These are phyloP conservation scores for Leccinum ochraceum DNA, from an alignment of 768 basidiomycete species.

Conservation along the genomic window DNA sequence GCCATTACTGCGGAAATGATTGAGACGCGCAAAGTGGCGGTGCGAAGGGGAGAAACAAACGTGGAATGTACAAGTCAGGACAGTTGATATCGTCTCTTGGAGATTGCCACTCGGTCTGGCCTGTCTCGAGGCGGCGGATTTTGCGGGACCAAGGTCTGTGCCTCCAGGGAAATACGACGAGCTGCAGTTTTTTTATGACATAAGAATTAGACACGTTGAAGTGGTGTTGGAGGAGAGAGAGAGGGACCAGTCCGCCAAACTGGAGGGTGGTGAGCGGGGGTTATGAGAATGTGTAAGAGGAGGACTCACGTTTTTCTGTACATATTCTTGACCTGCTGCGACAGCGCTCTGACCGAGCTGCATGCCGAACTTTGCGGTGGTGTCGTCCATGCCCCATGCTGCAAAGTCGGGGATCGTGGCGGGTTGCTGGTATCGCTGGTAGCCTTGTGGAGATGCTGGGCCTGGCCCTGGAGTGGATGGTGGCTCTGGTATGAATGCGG, in stretches of 20 bases:
- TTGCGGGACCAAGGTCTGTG: constrained; percentile 87
- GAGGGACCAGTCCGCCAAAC: constrained; percentile 81
- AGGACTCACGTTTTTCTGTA: constrained; percentile 83
- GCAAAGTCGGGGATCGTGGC: constrained; percentile 47
- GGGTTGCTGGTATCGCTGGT: constrained; percentile 39
- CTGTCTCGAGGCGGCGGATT: constrained; percentile 60
- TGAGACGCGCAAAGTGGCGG: constrained; percentile 6
- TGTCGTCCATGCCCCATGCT: constrained; percentile 87
- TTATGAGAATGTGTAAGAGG: not conserved
- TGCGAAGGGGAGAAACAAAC: constrained; percentile 40
- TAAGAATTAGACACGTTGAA: constrained; percentile 98
- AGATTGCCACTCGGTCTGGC: constrained; percentile 73
- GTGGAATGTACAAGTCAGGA: constrained; percentile 95
- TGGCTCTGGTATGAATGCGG: constrained; percentile 81
- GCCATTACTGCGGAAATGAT: constrained; percentile 73
- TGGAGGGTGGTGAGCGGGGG: constrained; percentile 31
- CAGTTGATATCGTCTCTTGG: constrained; percentile 95
- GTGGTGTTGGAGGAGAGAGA: constrained; percentile 78
- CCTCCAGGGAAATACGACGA: constrained; percentile 94
- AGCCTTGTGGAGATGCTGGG: constrained; percentile 59
- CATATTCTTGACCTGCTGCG: constrained; percentile 92
- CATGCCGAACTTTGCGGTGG: constrained; percentile 95
- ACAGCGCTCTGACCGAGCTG: constrained; percentile 92
- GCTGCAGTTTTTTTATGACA: constrained; percentile 83
- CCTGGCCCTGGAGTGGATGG: constrained; percentile 73